Conservation (phyloP, 1,284 basidiomycete genomes). For the Polyporus tsugae region DNA sequence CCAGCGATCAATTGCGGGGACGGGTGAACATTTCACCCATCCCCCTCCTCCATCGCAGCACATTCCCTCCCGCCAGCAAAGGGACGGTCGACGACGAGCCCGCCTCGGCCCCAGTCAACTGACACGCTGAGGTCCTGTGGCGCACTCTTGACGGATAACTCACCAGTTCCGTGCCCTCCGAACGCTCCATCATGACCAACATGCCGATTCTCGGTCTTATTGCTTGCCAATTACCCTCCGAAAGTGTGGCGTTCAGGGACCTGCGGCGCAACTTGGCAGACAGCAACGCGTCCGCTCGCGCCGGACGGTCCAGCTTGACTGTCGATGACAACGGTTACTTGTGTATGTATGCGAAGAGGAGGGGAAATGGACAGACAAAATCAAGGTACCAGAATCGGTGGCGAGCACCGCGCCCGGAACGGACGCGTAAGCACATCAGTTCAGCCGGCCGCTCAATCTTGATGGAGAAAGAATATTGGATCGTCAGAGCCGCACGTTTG, state of each 20-base stretch:
- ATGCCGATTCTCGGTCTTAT: not conserved
- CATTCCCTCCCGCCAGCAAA: not conserved
- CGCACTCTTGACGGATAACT: not conserved
- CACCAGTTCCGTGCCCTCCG: not conserved
- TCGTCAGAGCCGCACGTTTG: not conserved
- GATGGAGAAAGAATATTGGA: not conserved
- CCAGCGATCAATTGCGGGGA: slow-evolving; percentile 26
- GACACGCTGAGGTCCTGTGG: not conserved
- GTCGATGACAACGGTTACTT: slow-evolving; percentile 1
- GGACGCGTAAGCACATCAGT: not conserved
- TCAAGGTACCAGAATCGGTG: not conserved
- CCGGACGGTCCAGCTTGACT: not conserved
- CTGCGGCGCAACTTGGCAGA: not conserved
- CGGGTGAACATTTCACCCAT: slow-evolving; percentile 13
- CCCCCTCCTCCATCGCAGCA: slow-evolving; percentile 14
- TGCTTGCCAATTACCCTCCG: not conserved
- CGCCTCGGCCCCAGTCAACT: not conserved
- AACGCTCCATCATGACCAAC: not conserved
- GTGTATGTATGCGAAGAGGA: not conserved
- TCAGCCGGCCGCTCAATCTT: not conserved
- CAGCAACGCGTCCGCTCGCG: not conserved
- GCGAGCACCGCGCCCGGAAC: not conserved
- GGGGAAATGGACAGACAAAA: not conserved
- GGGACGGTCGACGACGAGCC: not conserved
- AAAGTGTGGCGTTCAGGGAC: slow-evolving; percentile 3